These are phyloP conservation scores for Eucalyptus tenuipes DNA, from an alignment of 345 rosid genomes.

Conservation along the genomic window DNA sequence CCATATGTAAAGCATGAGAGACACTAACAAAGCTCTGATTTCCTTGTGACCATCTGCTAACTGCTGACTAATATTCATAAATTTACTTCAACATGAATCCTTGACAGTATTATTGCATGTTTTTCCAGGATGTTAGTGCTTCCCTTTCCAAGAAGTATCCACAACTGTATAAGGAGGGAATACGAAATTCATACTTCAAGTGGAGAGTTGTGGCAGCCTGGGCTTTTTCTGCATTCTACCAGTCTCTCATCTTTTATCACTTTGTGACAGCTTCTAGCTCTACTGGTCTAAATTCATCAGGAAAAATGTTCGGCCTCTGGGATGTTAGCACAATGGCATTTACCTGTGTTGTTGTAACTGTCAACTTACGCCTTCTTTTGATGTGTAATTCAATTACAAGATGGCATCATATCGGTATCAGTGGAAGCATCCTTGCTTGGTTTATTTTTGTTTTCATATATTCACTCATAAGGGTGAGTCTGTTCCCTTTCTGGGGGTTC, in stretches of 20 bases:
- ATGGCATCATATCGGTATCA: conserved; percentile 81
- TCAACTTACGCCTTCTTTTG: conserved; percentile 90
- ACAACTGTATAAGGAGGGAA: conserved; percentile 88
- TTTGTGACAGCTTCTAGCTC: conserved; percentile 51
- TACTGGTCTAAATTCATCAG: conserved; percentile 54
- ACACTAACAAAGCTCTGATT: not conserved
- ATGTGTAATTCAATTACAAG: conserved; percentile 87
- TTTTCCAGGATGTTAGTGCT: conserved; percentile 81
- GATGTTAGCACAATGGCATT: conserved; percentile 97
- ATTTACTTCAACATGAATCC: not conserved
- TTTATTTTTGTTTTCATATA: conserved; percentile 63
- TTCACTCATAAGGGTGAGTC: conserved; percentile 45
- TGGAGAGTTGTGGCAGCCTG: conserved; percentile 87
- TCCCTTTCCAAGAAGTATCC: conserved; percentile 95
- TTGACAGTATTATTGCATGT: not conserved
- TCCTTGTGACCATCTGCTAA: not conserved
- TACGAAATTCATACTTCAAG: conserved; percentile 67
- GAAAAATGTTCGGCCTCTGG: conserved; percentile 89
- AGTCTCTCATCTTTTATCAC: conserved; percentile 72
- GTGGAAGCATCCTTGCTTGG: conserved; percentile 94
- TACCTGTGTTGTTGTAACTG: conserved; percentile 88
- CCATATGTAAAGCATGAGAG: not conserved
- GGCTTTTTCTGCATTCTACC: conserved; percentile 87
- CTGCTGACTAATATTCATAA: not conserved
- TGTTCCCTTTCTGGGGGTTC: conserved; percentile 5